Evolutionary conservation across 2,329 filamentous ascomycete genomes (phyloP).

Genomic region (Pseudogymnoascus sp.): DNA sequence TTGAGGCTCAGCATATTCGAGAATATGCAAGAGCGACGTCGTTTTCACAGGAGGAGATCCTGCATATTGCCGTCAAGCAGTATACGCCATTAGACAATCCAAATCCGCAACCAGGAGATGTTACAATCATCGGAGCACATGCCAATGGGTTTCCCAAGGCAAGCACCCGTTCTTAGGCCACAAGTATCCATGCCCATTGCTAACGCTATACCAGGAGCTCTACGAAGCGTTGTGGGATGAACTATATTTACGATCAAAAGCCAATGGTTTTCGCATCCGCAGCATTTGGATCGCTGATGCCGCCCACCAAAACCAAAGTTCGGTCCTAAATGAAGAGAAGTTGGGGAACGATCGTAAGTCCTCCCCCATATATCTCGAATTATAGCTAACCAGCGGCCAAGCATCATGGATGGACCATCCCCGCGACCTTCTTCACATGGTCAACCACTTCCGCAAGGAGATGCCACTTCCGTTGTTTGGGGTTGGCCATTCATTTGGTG

Average conservation of each 20-base stretch:
- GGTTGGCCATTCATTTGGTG: conserved; percentile 86
- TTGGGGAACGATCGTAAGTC: conserved; percentile 77
- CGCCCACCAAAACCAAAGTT: conserved; percentile 76
- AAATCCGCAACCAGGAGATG: conserved; percentile 60
- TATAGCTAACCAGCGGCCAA: conserved; percentile 29
- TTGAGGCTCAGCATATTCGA: conserved; percentile 71
- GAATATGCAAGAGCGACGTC: conserved; percentile 71
- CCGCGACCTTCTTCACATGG: conserved; percentile 74
- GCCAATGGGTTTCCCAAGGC: conserved; percentile 92
- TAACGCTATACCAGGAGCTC: conserved; percentile 54
- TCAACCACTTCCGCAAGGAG: conserved; percentile 72
- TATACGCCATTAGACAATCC: conserved; percentile 71
- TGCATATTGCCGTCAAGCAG: conserved; percentile 75
- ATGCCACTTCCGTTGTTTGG: conserved; percentile 77
- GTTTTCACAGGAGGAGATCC: conserved; percentile 63
- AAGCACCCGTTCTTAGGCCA: conserved; percentile 15
- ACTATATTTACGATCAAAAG: conserved; percentile 51
- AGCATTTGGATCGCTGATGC: conserved; percentile 86
- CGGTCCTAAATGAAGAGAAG: conserved; percentile 64
- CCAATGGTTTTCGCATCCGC: conserved; percentile 61
- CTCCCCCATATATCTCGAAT: not conserved
- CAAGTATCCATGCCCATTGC: not conserved
- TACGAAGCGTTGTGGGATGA: conserved; percentile 93
- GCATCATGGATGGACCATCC: conserved; percentile 81
- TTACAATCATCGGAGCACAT: conserved; percentile 81